A percentile compares a stretch with the other conserved stretches of the same genome.
phyloP scores from a whole-genome alignment of 2,329 filamentous ascomycete species.

The Pseudohalonectria lignicola region DNA sequence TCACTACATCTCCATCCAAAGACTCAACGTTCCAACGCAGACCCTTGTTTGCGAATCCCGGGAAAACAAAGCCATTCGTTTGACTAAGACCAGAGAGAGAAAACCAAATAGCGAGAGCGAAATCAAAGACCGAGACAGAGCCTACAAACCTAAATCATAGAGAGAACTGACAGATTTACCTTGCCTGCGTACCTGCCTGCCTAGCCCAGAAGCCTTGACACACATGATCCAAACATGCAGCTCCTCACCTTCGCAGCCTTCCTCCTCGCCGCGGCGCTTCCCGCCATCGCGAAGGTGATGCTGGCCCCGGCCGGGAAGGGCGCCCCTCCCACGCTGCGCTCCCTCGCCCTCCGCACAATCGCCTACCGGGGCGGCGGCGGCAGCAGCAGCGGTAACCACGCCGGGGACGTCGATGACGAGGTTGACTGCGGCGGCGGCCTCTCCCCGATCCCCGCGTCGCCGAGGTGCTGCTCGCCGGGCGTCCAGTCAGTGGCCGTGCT shows the following conservation, averaged over 20 bases:
- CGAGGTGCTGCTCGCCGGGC: neutral
- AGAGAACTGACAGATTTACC: no score
- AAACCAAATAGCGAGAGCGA: no score
- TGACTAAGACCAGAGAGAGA: neutral
- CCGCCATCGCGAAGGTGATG: slow-evolving; percentile 2
- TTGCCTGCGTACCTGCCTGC: no score
- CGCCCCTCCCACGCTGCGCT: neutral
- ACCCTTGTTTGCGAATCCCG: no score
- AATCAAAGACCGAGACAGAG: no score
- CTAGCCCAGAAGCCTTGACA: no score
- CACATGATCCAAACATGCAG: neutral
- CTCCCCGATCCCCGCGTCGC: neutral
- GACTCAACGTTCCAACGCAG: no score
- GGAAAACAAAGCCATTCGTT: no score
- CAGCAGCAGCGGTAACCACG: neutral
- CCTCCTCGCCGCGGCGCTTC: no score
- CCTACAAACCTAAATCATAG: no score
- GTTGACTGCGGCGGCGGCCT: neutral
- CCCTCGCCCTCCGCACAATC: neutral
- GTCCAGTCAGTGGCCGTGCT: no score
- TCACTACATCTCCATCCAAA: neutral
- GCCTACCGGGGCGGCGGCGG: no score
- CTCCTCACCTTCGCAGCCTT: slow-evolving; percentile 1
- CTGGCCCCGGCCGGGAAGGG: neutral
- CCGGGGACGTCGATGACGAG: neutral